Base-by-base conservation (phyloP, 2,329 filamentous ascomycete genomes). In the Ophiostoma novo-ulmi region DNA sequence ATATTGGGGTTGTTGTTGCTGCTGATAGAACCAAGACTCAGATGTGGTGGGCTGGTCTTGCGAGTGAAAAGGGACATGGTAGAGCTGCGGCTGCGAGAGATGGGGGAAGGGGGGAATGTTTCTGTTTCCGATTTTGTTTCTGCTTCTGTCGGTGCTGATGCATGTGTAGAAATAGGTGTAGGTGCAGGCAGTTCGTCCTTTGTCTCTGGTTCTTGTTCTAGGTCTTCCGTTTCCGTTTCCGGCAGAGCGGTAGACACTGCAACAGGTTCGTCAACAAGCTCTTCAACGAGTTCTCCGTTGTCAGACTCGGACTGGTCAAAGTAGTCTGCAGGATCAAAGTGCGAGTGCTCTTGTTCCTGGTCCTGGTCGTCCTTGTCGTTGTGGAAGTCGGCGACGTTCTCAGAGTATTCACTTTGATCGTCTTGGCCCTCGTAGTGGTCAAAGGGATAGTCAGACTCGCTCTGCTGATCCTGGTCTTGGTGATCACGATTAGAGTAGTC, bases 1-100 rank as follows among this genome's bases (percentile, higher is more conserved):
- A 64, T 71, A 68, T 69, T 72, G 36, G 26, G 35, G 31, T 67
- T 70, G 44, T 44, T 70, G 44, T 69, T 72, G 67, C 64, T 71
- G 55, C 64, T 70, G 20, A 70, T 70, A 44, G 66, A 36, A n/a
- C 81, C 80, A 72, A 88, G 80, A 73, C 80, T 83, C 61, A 87
- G 81, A 74, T 87, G 84, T 72, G 83, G 85, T 75, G 84, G 85
- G 72, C 81, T 80, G 68, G 81, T 78, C 77, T 85, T 87, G 64
- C 83, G 81, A 68, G 81, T 78, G 76, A 82, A 81, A 77, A 85
- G 80, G 76, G 84, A 84, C 80, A 85, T 82, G 77, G 78, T 78
- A 75, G 65, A 67, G 35, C 65, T 67, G 65, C 36, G 14, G 65
- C 64, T 39, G 39, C 13, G 39, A 22, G 38, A 67, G 63, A 38